Percentiles rank a stretch among this genome's conserved stretches.
Conservation (phyloP, 1,284 basidiomycete species). For the Cutaneotrichosporon sp. region DNA sequence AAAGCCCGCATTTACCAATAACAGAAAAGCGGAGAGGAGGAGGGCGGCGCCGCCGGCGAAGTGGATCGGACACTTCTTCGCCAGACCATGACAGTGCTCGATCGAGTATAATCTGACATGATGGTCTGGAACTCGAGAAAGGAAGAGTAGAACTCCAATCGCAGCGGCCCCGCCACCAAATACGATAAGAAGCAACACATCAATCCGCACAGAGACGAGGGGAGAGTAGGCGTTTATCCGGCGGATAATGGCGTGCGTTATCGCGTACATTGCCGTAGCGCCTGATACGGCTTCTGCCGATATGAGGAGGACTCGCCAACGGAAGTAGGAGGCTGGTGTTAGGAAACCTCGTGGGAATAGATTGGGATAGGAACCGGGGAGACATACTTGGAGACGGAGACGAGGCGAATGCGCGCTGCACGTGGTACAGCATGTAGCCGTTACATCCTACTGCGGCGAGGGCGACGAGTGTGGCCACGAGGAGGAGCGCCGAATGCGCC, state of each 20-base stretch:
- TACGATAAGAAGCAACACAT: neutral
- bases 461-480: neutral
- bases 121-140: neutral
- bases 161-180: neutral
- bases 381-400: neutral
- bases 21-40: neutral
- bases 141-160: neutral
- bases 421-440: slow-evolving; percentile 2
- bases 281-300: neutral
- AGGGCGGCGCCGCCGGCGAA: neutral
- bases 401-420: neutral
- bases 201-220: neutral
- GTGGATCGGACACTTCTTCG: neutral
- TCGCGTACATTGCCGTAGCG: neutral
- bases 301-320: slow-evolving; percentile 4
- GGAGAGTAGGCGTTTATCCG: neutral
- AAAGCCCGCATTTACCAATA: neutral
- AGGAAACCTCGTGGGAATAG: neutral
- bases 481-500: slow-evolving; percentile 4
- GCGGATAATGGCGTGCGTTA: neutral
- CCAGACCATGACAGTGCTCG: neutral
- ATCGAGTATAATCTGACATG: neutral
- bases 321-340: neutral
- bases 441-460: slow-evolving; percentile 3
- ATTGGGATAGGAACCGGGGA: neutral